Evolutionary conservation across 495 filamentous ascomycete species (phyloP), one percentile per base, ranked within the genome.

Genomic region (Aspergillus sparsus): DNA sequence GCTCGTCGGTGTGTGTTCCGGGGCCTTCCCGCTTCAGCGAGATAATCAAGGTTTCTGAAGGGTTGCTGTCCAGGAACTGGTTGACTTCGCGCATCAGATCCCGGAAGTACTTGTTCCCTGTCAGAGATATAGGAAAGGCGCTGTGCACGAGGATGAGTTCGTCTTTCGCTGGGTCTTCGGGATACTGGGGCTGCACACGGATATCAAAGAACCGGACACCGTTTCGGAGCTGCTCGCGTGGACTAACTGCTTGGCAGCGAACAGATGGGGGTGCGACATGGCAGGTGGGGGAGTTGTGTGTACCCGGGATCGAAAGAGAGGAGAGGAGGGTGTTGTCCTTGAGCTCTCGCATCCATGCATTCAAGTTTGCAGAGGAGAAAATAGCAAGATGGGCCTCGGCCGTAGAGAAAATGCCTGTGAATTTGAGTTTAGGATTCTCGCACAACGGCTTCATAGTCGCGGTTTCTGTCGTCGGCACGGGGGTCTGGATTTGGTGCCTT

Each of bases 171-270:
- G 79, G 72, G 46, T 87, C 76, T 15, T 83, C 76, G 6, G 85
- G 82, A 64, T 77, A 74, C 37, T 82, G 74, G 5, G 83, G 84
- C 65, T 90, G 84, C 42, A 90, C 89, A 46, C 94, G 87, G 60
- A 98, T 86, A 70, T 98, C 94, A 64, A 98, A 86, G 78, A 97
- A 98, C 53, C 94, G 91, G 21, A 98, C 87, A 37, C 94, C 94
- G 74, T 96, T 95, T 50, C 87, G 76, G 51, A 98, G 83, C 70
- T 98, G 94, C 49, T 84, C 84, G 45, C 78, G 80, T 6, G 92
- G 82, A 46, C 82, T 76, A 27, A 92, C 91, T 31, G 90, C 87
- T 74, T 98, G 94, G 75, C 94, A 98, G 55, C 94, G 89, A 11
- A 98, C 94, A 0, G 91, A 94, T 7, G 94, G 94, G 0, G 96